Evolutionary conservation across 306 rosid genomes (phyloP).

Genomic region (Rubus parviflorus): DNA sequence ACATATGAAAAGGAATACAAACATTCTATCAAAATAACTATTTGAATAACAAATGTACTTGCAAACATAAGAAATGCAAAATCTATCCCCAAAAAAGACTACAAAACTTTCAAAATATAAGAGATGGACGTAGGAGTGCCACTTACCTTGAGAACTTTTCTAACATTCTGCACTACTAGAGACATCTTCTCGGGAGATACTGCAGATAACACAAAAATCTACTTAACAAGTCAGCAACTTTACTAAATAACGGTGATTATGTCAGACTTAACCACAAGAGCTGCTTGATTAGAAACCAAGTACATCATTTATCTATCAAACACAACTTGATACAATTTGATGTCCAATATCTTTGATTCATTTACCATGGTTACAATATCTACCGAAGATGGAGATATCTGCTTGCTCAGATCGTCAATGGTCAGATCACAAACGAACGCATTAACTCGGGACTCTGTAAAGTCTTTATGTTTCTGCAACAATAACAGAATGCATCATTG

Average conservation of each 20-base stretch:
- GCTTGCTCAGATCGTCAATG: constrained; percentile 66
- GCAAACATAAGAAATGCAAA: background rate
- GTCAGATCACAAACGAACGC: constrained; percentile 93
- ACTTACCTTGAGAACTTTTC: constrained; percentile 71
- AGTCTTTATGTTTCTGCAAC: constrained; percentile 73
- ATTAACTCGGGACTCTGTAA: constrained; percentile 56
- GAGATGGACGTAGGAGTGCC: constrained; percentile 6
- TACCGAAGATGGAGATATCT: constrained; percentile 66
- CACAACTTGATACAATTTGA: constrained; percentile 12
- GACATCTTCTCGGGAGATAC: constrained; percentile 95
- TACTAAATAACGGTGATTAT: constrained; percentile 18
- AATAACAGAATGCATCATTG: constrained; percentile 21
- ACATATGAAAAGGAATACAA: constrained; percentile 19
- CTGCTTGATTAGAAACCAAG: constrained; percentile 18
- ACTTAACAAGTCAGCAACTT: constrained; percentile 77
- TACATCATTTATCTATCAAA: constrained; percentile 12
- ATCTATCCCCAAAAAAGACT: background rate
- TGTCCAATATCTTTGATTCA: constrained; percentile 21
- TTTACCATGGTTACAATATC: constrained; percentile 91
- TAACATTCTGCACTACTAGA: constrained; percentile 66
- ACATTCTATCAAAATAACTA: constrained; percentile 12
- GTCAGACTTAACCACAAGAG: constrained; percentile 24
- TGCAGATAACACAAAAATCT: constrained; percentile 96
- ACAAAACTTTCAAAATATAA: background rate
- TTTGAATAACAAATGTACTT: background rate